A percentile compares a stretch with the other conserved stretches of the same genome.
Conservation (phyloP, 306 rosid species). For the Gastrolobium bilobum region DNA sequence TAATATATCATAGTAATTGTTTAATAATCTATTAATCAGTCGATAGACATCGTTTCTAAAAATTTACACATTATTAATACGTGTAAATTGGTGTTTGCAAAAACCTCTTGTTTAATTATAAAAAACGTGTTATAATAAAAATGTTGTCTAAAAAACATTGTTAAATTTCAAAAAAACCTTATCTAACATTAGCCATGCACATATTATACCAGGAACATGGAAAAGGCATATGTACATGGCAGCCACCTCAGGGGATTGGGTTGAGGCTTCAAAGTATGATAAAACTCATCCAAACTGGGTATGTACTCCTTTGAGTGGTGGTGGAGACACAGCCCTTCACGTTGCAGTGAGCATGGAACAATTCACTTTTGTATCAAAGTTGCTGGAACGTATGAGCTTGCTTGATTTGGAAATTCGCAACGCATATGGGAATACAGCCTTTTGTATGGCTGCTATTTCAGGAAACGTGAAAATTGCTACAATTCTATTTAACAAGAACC, state of each 20-base stretch:
- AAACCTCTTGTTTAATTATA: too few species aligned
- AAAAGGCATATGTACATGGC: background rate
- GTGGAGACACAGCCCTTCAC: conserved; percentile 7
- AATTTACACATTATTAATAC: too few species aligned
- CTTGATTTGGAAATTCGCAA: conserved; percentile 6
- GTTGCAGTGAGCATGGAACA: conserved; percentile 33
- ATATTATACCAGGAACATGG: background rate
- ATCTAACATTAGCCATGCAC: too few species aligned
- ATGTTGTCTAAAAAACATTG: too few species aligned
- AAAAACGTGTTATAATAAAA: too few species aligned
- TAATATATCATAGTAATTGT: too few species aligned
- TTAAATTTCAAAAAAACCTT: too few species aligned
- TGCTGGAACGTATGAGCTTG: background rate
- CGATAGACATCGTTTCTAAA: too few species aligned
- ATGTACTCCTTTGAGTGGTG: background rate
- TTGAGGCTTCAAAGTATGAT: background rate
- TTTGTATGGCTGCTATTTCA: conserved; percentile 33
- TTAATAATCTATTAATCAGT: too few species aligned
- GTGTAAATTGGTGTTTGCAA: too few species aligned
- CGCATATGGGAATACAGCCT: conserved; percentile 20
- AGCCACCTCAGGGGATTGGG: conserved; percentile 15
- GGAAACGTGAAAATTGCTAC: conserved; percentile 26
- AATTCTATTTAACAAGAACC: conserved; percentile 2
- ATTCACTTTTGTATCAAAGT: background rate
- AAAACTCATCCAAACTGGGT: background rate